Percentiles rank a stretch among this genome's conserved stretches.
Conservation (phyloP, 805 yeast species). For the Kluyveromyces dobzhanskii region DNA sequence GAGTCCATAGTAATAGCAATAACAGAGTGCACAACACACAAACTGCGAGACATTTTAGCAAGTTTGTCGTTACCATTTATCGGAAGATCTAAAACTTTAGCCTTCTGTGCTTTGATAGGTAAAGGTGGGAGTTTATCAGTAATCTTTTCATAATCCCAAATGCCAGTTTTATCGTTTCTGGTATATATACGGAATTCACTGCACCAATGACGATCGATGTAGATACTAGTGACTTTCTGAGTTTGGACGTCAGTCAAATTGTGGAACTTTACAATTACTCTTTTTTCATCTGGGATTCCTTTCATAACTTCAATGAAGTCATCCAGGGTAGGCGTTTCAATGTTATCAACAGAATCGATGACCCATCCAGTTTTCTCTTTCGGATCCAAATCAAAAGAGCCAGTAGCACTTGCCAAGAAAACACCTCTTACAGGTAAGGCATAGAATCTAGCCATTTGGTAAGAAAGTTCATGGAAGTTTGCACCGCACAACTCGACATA, state of each 20-base stretch:
- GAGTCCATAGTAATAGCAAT: constrained; percentile 73
- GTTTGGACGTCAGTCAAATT: constrained; percentile 78
- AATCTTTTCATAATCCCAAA: constrained; percentile 47
- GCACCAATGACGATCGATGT: constrained; percentile 81
- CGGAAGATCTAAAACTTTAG: constrained; percentile 64
- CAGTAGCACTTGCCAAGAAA: constrained; percentile 66
- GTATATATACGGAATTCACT: constrained; percentile 61
- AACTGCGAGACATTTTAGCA: constrained; percentile 51
- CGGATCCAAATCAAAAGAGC: constrained; percentile 56
- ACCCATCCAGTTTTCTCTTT: constrained; percentile 71
- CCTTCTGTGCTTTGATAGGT: constrained; percentile 46
- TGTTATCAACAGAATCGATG: constrained; percentile 67
- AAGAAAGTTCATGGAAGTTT: constrained; percentile 74
- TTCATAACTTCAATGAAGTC: constrained; percentile 73
- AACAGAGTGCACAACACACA: constrained; percentile 60
- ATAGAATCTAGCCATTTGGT: constrained; percentile 80
- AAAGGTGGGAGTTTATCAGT: constrained; percentile 52
- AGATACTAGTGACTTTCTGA: constrained; percentile 54
- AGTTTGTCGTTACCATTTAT: constrained; percentile 40
- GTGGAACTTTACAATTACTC: constrained; percentile 62
- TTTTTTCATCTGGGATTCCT: constrained; percentile 62
- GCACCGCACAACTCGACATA: constrained; percentile 83
- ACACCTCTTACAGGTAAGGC: constrained; percentile 84
- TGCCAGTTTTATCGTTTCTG: constrained; percentile 47
- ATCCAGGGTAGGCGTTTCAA: constrained; percentile 65